Percentiles rank a stretch among this genome's conserved stretches.
Conservation (phyloP, 768 basidiomycete species). For the Cystobasidium tubakii region DNA sequence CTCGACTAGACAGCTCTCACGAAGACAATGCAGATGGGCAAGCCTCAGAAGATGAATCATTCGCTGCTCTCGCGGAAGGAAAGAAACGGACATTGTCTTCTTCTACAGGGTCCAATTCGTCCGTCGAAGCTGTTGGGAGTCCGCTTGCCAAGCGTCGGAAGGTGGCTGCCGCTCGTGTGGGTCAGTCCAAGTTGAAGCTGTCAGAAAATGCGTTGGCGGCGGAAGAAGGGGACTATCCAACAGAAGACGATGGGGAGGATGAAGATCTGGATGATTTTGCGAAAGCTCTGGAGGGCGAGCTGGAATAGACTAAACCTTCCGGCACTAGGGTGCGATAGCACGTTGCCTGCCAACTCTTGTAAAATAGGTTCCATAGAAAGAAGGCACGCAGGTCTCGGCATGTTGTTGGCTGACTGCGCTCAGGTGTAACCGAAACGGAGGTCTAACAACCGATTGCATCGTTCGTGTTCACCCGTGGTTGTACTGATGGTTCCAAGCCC, state of each 20-base stretch:
- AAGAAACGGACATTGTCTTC: not conserved
- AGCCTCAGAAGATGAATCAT: constrained; percentile 10
- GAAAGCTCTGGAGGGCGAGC: constrained; percentile 35
- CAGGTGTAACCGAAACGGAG: no score
- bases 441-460: no score
- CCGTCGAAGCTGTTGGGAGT: not conserved
- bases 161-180: constrained; percentile 61
- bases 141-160: constrained; percentile 77
- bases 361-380: no score
- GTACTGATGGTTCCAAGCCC: no score
- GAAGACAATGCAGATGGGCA: constrained; percentile 4
- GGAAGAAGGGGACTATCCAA: not conserved
- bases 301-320: not conserved
- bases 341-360: no score
- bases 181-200: constrained; percentile 53
- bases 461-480: no score
- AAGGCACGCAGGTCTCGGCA: no score
- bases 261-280: constrained; percentile 37
- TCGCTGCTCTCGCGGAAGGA: constrained; percentile 14
- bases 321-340: not conserved
- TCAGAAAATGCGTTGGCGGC: constrained; percentile 33
- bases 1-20: not conserved
- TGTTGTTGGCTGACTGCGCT: no score
- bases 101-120: not conserved
- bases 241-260: not conserved